These are phyloP conservation scores for Vigna unguiculata DNA, from an alignment of 306 rosid species.

Conservation along the genomic window DNA sequence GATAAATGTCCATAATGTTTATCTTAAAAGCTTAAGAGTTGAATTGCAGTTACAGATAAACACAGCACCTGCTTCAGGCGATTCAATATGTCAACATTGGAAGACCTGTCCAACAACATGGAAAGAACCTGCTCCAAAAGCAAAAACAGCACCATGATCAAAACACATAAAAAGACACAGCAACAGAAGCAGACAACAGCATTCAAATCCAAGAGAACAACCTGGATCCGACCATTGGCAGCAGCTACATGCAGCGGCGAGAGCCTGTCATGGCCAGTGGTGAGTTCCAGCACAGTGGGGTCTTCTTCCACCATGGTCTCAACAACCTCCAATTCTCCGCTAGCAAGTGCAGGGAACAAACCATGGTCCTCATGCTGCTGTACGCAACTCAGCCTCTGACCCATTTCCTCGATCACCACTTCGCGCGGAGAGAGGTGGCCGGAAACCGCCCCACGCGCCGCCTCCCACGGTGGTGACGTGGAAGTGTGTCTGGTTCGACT, in stretches of 20 bases:
- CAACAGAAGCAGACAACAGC: not conserved
- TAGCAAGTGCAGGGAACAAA: constrained; percentile 61
- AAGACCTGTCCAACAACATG: constrained; percentile 65
- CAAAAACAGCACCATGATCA: constrained; percentile 36
- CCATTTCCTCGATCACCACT: constrained; percentile 57
- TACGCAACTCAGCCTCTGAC: constrained; percentile 78
- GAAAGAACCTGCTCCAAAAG: constrained; percentile 61
- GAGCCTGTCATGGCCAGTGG: constrained; percentile 51
- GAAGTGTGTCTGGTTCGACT: constrained; percentile 8
- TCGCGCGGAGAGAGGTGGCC: not conserved
- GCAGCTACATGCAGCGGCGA: constrained; percentile 85
- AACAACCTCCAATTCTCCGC: constrained; percentile 68
- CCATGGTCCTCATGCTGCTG: constrained; percentile 52
- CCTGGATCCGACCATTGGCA: constrained; percentile 84
- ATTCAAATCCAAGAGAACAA: constrained; percentile 36
- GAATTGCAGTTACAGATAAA: not conserved
- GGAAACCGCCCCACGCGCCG: constrained; percentile 52
- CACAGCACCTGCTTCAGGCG: constrained; percentile 72
- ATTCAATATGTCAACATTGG: constrained; percentile 68
- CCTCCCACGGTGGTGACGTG: constrained; percentile 50
- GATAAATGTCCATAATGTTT: not conserved
- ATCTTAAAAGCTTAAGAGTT: not conserved
- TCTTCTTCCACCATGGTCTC: constrained; percentile 57
- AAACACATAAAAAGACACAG: not conserved
- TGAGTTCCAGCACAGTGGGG: constrained; percentile 55